A percentile compares a stretch with the other conserved stretches of the same genome.
Evolutionary conservation across 345 rosid species (phyloP).

Genomic region (Alliaria petiolata): DNA sequence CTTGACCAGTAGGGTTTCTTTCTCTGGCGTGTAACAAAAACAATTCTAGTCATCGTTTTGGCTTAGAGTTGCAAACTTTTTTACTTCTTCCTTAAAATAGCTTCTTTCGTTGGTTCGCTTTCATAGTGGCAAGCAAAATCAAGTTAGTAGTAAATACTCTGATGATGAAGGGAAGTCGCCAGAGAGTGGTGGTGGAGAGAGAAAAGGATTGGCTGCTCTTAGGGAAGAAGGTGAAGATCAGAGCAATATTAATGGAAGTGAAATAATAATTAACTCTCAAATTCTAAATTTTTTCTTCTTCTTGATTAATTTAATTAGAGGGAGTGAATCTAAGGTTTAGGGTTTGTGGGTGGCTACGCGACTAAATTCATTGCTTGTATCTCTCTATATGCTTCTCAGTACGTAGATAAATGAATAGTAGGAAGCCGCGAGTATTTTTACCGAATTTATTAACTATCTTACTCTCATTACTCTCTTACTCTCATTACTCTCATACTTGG

Average conservation of each 20-base stretch:
- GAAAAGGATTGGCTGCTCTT: conserved; percentile 61
- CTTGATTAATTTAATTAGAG: not conserved
- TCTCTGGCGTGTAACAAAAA: no score
- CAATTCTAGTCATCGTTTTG: no score
- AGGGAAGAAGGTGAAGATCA: conserved; percentile 75
- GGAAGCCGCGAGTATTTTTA: conserved; percentile 4
- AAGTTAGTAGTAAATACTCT: no score
- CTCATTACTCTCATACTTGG: no score
- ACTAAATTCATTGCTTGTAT: conserved; percentile 21
- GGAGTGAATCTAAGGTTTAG: conserved; percentile 36
- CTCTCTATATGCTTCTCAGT: not conserved
- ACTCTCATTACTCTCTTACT: no score
- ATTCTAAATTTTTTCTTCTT: conserved; percentile 33
- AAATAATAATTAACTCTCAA: conserved; percentile 90
- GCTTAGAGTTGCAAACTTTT: no score
- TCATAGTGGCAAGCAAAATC: no score
- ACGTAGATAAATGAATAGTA: not conserved
- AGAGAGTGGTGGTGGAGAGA: conserved; percentile 64
- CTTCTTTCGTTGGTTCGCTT: no score
- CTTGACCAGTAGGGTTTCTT: no score
- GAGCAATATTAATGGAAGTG: conserved; percentile 62
- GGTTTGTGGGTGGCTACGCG: conserved; percentile 19
- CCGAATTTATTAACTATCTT: conserved; percentile 1
- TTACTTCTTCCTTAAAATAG: no score
- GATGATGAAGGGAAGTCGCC: conserved; percentile 84